Percentiles rank a stretch among this genome's conserved stretches.
Evolutionary conservation across 208 protist species (phyloP).

Genomic region (Giardia muris): DNA sequence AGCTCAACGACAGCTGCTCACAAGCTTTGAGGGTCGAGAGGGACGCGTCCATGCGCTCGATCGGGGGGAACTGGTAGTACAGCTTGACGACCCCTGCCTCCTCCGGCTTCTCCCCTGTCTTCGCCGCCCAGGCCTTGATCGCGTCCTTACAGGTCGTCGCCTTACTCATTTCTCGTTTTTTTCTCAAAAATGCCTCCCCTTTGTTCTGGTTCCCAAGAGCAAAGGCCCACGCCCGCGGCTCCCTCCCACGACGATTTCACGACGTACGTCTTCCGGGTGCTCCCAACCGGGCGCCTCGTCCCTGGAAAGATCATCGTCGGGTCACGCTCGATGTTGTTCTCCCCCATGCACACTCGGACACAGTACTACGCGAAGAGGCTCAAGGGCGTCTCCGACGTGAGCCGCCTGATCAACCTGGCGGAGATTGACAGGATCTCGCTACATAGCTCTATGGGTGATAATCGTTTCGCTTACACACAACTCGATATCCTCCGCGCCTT

Average conservation of each 20-base stretch:
- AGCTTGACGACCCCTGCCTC: background rate
- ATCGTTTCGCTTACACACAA: background rate
- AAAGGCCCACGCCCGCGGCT: too few relatives aligned
- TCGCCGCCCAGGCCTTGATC: background rate
- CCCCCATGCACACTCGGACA: background rate
- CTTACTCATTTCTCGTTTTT: conserved; percentile 8
- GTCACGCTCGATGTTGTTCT: background rate
- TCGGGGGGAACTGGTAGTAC: conserved; percentile 16
- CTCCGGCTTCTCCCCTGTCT: background rate
- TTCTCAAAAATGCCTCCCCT: too few relatives aligned
- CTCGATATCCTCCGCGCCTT: background rate
- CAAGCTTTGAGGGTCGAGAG: conserved; percentile 9
- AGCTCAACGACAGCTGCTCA: background rate
- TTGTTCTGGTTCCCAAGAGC: too few relatives aligned
- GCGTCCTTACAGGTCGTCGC: background rate
- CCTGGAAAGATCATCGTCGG: background rate
- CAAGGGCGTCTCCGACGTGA: background rate
- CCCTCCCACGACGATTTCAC: background rate
- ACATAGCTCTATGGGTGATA: background rate
- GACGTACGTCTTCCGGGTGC: background rate
- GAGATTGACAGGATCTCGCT: background rate
- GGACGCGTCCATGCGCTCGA: conserved; percentile 12
- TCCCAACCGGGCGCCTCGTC: background rate
- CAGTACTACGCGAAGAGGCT: background rate
- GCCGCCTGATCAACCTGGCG: background rate